phyloP scores from a whole-genome alignment of 768 basidiomycete genomes.

The Suillus lakei region DNA sequence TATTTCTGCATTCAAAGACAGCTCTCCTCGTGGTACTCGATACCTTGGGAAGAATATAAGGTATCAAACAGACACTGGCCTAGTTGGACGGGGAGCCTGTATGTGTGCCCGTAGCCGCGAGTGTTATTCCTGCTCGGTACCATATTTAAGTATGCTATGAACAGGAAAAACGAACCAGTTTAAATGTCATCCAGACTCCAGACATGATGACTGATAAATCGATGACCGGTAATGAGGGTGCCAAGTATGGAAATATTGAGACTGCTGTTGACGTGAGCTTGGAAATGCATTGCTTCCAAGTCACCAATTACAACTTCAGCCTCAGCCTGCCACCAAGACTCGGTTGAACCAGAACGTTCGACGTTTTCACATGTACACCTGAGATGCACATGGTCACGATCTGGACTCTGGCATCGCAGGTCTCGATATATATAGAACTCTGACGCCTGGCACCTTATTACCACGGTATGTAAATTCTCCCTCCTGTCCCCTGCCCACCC shows the following conservation, averaged over 20 bases:
- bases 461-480: neutral
- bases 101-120: neutral
- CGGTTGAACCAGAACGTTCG: neutral
- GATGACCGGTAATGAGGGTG: too few species aligned
- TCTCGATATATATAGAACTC: neutral
- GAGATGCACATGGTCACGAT: neutral
- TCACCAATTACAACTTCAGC: neutral
- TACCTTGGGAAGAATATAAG: neutral
- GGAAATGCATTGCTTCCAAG: too few species aligned
- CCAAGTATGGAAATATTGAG: neutral
- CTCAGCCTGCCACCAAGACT: neutral
- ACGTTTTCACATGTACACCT: neutral
- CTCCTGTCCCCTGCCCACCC: neutral
- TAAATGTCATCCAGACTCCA: too few species aligned
- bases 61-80: neutral
- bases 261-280: neutral
- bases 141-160: neutral
- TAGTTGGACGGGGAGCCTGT: neutral
- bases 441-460: neutral
- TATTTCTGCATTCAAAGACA: neutral
- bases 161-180: neutral
- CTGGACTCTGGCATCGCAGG: neutral
- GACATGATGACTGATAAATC: too few species aligned
- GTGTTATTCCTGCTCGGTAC: neutral
- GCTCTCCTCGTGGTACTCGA: neutral